phyloP scores from a whole-genome alignment of 805 yeast genomes.

The Peterozyma toletana region DNA sequence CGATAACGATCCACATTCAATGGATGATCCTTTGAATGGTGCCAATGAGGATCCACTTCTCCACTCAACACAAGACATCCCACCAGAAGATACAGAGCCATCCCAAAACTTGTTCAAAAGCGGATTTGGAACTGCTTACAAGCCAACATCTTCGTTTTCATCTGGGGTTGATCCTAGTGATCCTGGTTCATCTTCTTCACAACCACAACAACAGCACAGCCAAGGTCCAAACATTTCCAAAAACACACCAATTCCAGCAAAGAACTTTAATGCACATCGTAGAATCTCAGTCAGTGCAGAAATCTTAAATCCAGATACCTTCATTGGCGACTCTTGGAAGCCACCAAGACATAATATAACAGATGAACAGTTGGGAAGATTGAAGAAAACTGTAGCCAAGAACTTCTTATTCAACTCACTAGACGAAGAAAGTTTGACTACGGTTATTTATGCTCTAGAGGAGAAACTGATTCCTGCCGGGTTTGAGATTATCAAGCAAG shows the following conservation, averaged over 20 bases:
- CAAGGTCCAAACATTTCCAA: constrained; percentile 13
- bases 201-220: too few species aligned
- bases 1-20: constrained; percentile 57
- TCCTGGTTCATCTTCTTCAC: constrained; percentile 6
- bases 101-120: constrained; percentile 15
- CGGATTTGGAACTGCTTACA: constrained; percentile 18
- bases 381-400: constrained; percentile 64
- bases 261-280: constrained; percentile 65
- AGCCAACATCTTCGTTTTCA: constrained; percentile 14
- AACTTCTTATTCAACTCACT: constrained; percentile 82
- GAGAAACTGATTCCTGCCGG: constrained; percentile 58
- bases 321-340: constrained; percentile 60
- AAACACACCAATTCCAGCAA: constrained; percentile 40
- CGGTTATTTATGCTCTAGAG: constrained; percentile 79
- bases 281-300: constrained; percentile 91
- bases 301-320: constrained; percentile 68
- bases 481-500: constrained; percentile 73
- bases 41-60: constrained; percentile 5
- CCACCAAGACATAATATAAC: constrained; percentile 64
- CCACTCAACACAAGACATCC: constrained; percentile 5
- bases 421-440: constrained; percentile 67
- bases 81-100: constrained; percentile 8
- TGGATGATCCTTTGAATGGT: constrained; percentile 11
- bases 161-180: constrained; percentile 13
- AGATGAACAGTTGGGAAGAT: constrained; percentile 55